Base-by-base conservation (phyloP, 2,329 filamentous ascomycete species). In the Aspergillus jensenii region DNA sequence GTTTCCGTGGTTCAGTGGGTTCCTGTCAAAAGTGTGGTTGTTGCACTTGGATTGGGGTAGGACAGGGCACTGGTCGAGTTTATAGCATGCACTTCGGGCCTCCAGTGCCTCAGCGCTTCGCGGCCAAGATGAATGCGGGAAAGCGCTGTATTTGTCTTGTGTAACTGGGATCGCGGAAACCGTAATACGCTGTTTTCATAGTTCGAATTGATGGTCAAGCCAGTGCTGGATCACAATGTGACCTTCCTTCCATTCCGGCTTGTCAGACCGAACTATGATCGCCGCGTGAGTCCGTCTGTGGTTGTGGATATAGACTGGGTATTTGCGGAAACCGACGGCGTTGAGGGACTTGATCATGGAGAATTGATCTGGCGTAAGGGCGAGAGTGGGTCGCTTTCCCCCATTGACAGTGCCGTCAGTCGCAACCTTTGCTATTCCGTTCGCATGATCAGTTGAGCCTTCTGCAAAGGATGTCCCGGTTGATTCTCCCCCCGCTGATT, bases 201-300 rank as follows among this genome's bases (percentile, higher is more conserved):
- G 45, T 14, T 21, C 17, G 45, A 98, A 97, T 68, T 88, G 88
- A 47, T 88, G 82, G 52, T 87, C 82, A 2, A 92, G 77, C 89
- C 90, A 98, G 76, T 98, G 93, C 67, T 81, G 83, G 56, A 95
- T 78, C 35, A 97, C 90, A 12, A 90, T 72, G 68, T 83, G 85
- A 0, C 93, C 93, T 74, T 98, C 93, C 2, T 83, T 80, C 66
- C 92, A 96, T 52, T 82, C 78, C 70, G 85, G 87, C 40, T 89
- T 84, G 58, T 73, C 74, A 61, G 81, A 84, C 39, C 93, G 84
- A 37, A 96, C 87, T 62, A 98, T 90, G 48, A 98, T 96, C 3
- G 93, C 93, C 0, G 93, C 93, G 74, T 98, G 93, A 59, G 85
- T 90, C 71, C 96, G 91, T n/a, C 81, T 78, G 55, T 86, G 82